phyloP scores from a whole-genome alignment of 371 early-diverging fungal species.

The Mortierella sp. region DNA sequence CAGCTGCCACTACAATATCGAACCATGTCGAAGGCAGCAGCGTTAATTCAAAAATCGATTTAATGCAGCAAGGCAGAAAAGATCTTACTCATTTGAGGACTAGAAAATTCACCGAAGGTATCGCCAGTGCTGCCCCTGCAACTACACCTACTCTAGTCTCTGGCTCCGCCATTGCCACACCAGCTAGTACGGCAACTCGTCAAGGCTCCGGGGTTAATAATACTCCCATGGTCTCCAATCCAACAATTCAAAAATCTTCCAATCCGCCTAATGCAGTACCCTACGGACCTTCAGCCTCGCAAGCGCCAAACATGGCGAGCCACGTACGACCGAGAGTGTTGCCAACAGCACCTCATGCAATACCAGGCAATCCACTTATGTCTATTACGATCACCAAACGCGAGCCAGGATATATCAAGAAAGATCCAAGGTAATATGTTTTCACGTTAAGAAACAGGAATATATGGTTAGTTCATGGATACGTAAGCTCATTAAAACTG shows the following conservation, averaged over 20 bases:
- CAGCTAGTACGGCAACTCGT: neutral
- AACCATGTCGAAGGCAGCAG: neutral
- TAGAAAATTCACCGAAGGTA: neutral
- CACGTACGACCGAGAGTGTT: slow-evolving; percentile 3
- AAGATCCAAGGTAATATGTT: slow-evolving; percentile 59
- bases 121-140: neutral
- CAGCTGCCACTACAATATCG: neutral
- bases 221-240: neutral
- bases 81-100: neutral
- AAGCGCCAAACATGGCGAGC: neutral
- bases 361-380: neutral
- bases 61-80: neutral
- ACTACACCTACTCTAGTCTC: neutral
- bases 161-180: neutral
- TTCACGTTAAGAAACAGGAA: no score
- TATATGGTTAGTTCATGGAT: no score
- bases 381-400: slow-evolving; percentile 3
- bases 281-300: neutral
- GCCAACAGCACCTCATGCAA: neutral
- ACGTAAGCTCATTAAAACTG: neutral
- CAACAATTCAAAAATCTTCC: neutral
- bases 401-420: slow-evolving; percentile 34
- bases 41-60: neutral
- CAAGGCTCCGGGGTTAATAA: neutral
- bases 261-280: neutral